Conservation (phyloP, 2,329 filamentous ascomycete genomes). For the Calonectria henricotiae region DNA sequence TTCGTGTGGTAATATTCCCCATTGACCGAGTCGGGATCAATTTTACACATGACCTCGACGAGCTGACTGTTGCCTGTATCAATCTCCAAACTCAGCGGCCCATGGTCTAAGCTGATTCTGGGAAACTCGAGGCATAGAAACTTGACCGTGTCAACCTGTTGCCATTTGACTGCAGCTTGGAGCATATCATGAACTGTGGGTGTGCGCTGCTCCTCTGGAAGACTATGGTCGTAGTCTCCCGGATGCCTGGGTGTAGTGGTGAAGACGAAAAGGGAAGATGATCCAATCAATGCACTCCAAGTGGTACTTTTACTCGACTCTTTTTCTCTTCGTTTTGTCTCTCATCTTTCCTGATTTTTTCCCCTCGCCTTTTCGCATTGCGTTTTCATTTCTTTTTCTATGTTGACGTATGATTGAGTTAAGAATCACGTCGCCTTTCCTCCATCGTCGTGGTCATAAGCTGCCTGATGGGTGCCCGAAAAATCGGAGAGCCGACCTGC, state of each 20-base stretch:
- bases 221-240: not conserved
- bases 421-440: too few species aligned
- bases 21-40: conserved; percentile 16
- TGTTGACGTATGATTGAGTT: too few species aligned
- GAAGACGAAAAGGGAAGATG: too few species aligned
- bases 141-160: conserved; percentile 24
- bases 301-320: too few species aligned
- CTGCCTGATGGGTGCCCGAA: too few species aligned
- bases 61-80: conserved; percentile 16
- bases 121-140: conserved; percentile 19
- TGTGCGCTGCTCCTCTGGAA: conserved; percentile 8
- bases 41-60: conserved; percentile 25
- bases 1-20: not conserved
- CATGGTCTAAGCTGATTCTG: not conserved
- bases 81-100: conserved; percentile 3
- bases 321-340: too few species aligned
- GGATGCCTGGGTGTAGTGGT: not conserved
- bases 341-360: too few species aligned
- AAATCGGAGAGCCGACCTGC: too few species aligned
- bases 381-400: too few species aligned
- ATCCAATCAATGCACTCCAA: too few species aligned
- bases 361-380: too few species aligned
- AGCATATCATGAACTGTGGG: conserved; percentile 14
- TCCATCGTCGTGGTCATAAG: too few species aligned
- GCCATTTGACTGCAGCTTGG: not conserved